Percentiles rank a stretch among this genome's conserved stretches.
Evolutionary conservation across 768 basidiomycete species (phyloP).

Genomic region (Infundibulicybe gibba): DNA sequence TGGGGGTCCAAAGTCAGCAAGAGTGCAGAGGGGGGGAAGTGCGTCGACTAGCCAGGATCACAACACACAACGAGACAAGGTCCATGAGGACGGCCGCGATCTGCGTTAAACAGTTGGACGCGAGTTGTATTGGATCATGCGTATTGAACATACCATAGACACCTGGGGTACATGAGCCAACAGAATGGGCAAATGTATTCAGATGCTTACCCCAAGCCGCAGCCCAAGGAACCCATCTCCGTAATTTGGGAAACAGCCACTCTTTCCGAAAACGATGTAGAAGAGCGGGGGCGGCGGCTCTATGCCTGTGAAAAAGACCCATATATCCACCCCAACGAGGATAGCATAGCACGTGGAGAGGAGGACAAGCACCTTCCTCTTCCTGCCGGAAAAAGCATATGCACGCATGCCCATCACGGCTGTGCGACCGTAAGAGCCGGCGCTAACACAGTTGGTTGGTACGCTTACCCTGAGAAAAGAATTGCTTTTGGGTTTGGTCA

Average conservation of each 20-base stretch:
- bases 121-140: too few relatives aligned
- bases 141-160: slow-evolving; percentile 12
- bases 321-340: slow-evolving; percentile 29
- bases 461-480: slow-evolving; percentile 32
- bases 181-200: not conserved
- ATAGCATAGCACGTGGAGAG: slow-evolving; percentile 25
- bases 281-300: slow-evolving; percentile 14
- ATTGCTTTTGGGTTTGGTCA: slow-evolving; percentile 24
- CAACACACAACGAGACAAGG: not conserved
- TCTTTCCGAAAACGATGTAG: slow-evolving; percentile 19
- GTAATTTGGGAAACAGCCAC: slow-evolving; percentile 38
- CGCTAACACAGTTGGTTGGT: too few relatives aligned
- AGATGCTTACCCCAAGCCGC: slow-evolving; percentile 28
- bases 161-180: slow-evolving; percentile 7
- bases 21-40: too few relatives aligned
- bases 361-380: slow-evolving; percentile 20
- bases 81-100: not conserved
- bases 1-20: too few relatives aligned
- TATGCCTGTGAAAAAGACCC: slow-evolving; percentile 30
- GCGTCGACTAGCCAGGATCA: not conserved
- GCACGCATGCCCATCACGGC: slow-evolving; percentile 42
- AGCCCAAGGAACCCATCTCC: slow-evolving; percentile 22
- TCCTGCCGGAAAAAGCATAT: slow-evolving; percentile 39
- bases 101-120: not conserved
- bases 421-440: slow-evolving; percentile 5